Percentiles rank a stretch among this genome's conserved stretches.
Conservation (phyloP, 176 grass and related monocot genomes). For the Juncus effusus region DNA sequence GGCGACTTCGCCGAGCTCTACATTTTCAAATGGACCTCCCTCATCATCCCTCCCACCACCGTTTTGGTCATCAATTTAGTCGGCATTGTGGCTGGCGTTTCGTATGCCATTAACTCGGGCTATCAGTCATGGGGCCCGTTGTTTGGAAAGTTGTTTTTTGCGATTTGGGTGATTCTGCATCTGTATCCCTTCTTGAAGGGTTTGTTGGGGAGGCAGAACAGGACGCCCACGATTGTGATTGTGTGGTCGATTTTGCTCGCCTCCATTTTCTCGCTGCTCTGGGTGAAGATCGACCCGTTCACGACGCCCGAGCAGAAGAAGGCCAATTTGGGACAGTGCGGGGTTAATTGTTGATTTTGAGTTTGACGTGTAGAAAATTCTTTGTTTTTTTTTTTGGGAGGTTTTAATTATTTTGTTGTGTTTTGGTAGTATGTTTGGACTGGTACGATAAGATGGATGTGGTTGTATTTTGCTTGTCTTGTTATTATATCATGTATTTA, state of each 20-base stretch:
- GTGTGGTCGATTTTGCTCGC: constrained; percentile 85
- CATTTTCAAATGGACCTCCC: constrained; percentile 73
- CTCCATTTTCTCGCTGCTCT: constrained; percentile 77
- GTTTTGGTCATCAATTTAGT: constrained; percentile 71
- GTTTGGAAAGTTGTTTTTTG: constrained; percentile 81
- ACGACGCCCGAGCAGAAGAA: constrained; percentile 66
- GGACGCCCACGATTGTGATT: constrained; percentile 75
- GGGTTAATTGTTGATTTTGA: constrained; percentile 67
- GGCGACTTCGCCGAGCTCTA: constrained; percentile 77
- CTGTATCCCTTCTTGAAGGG: constrained; percentile 85
- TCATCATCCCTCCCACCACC: constrained; percentile 70
- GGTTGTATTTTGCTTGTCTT: constrained; percentile 21
- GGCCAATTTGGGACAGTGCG: constrained; percentile 55
- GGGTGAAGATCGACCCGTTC: constrained; percentile 81
- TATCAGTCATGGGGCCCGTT: constrained; percentile 83
- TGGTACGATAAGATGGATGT: constrained; percentile 13
- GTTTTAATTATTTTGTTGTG: background rate
- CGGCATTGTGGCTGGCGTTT: constrained; percentile 73
- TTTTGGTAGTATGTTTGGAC: constrained; percentile 14
- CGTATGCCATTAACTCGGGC: constrained; percentile 73
- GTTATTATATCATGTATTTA: constrained; percentile 31
- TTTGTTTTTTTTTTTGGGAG: constrained; percentile 24
- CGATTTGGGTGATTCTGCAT: constrained; percentile 89
- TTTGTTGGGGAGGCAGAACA: constrained; percentile 68
- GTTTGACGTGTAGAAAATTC: constrained; percentile 28